Base-by-base conservation (phyloP, 768 basidiomycete genomes). In the Rhodotorula kratochvilovae region DNA sequence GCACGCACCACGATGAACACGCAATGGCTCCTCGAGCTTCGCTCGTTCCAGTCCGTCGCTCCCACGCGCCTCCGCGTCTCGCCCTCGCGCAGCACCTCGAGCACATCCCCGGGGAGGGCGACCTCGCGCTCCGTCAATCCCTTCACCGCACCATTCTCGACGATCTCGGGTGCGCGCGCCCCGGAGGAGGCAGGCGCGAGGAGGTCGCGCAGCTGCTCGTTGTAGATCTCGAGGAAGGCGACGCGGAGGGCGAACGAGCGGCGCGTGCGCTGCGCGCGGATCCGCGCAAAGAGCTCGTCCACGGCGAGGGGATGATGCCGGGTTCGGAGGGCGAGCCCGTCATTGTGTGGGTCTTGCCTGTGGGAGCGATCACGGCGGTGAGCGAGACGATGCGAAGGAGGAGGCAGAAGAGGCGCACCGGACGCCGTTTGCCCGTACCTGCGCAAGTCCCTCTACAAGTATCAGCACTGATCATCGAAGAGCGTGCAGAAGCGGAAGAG, bases 11-110 rank as follows among this genome's bases (percentile, higher is more conserved):
- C 85, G 42, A 93, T 83, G 80, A 98, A 96, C 1, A 98, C 90
- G 74, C 90, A 91, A 79, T 97, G 95, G 82, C 91, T 93, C 45
- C 95, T 84, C 79, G 91, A 92, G 82, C 91, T 93, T 68, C 95
- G 82, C 77, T 93, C 90, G 79, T 99, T 99, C 95, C 95, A 99
- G 78, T 99, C 95, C n/a, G 96, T 99, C 76, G 88, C 90, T 1
- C 93, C 94, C 7, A 93, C 96, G 70, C 92, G 84, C 61, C 95
- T 83, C 77, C 91, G 88, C 7, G 89, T 87, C 79, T 96, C 92
- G 10, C 95, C 95, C 33, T 91, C 83, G 76, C 86, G 85, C 76
- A 99, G 81, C 10, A 97, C 89, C 69, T 91, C 90, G 63, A 87
- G 86, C 23, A 98, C 91, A 50, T 89, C 86, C 76, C 89, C 89